Evolutionary conservation across 1,284 basidiomycete species (phyloP).

Genomic region (Cutaneotrichosporon cyanovorans): DNA sequence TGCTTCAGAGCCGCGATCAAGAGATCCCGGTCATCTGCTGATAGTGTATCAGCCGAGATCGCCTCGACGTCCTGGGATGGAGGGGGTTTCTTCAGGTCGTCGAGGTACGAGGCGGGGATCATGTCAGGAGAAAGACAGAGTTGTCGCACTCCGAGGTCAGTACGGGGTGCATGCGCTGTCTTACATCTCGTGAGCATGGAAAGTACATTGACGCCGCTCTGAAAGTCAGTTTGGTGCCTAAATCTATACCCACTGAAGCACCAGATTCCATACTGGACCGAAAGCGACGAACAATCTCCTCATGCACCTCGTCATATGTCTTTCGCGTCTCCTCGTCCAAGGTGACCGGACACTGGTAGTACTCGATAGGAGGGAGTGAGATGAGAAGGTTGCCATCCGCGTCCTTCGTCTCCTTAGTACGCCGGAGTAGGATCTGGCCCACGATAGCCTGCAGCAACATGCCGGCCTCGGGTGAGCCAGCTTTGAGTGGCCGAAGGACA

Average conservation of each 20-base stretch:
- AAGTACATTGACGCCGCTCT: slow-evolving; percentile 55
- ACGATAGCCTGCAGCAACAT: slow-evolving; percentile 77
- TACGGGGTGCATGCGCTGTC: slow-evolving; percentile 10
- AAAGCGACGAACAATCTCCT: slow-evolving; percentile 57
- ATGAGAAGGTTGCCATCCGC: slow-evolving; percentile 62
- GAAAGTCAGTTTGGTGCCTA: not conserved
- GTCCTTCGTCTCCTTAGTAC: slow-evolving; percentile 84
- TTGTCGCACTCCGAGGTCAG: slow-evolving; percentile 57
- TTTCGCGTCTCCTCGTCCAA: slow-evolving; percentile 59
- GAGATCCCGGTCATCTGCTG: slow-evolving; percentile 37
- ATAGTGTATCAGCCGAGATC: slow-evolving; percentile 21
- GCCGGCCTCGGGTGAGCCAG: slow-evolving; percentile 58
- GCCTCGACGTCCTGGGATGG: slow-evolving; percentile 28
- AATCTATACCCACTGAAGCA: slow-evolving; percentile 9
- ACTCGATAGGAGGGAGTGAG: slow-evolving; percentile 61
- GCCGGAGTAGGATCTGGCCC: slow-evolving; percentile 69
- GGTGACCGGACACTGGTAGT: slow-evolving; percentile 51
- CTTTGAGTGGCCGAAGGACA: slow-evolving; percentile 62
- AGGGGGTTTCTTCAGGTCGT: slow-evolving; percentile 50
- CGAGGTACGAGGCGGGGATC: slow-evolving; percentile 65
- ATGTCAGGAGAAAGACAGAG: slow-evolving; percentile 71
- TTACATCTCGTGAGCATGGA: slow-evolving; percentile 67
- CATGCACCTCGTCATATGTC: slow-evolving; percentile 68
- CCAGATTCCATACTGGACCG: slow-evolving; percentile 52
- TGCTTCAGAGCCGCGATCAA: slow-evolving; percentile 60